Percentiles rank a stretch among this genome's conserved stretches.
Evolutionary conservation across 2,329 filamentous ascomycete genomes (phyloP).

Genomic region (Verticillium dahliae): DNA sequence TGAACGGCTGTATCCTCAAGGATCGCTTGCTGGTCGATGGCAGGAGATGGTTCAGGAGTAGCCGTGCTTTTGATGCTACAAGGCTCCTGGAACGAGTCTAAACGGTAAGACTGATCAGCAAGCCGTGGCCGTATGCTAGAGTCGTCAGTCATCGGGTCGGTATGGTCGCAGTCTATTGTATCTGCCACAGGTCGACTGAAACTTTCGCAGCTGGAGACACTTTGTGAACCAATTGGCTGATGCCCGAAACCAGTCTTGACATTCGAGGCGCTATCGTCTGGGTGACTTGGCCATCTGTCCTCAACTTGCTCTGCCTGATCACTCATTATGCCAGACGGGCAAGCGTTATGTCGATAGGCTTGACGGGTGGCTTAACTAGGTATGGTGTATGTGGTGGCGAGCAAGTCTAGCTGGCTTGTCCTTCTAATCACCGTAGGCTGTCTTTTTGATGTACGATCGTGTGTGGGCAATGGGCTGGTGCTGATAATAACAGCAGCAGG

Average conservation of each 20-base stretch:
- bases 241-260: neutral
- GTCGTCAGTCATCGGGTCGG: neutral
- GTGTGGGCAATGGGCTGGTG: too few relatives aligned
- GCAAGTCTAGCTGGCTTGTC: neutral
- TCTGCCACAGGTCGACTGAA: neutral
- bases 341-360: neutral
- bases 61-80: neutral
- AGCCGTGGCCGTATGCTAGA: neutral
- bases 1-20: neutral
- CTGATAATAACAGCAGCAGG: too few relatives aligned
- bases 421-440: too few relatives aligned
- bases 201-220: neutral
- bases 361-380: neutral
- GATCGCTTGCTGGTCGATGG: neutral
- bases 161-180: neutral
- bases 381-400: neutral
- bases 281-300: neutral
- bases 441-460: neutral
- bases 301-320: neutral
- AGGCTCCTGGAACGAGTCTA: neutral
- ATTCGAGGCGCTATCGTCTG: neutral
- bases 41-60: neutral
- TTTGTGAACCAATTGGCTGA: neutral
- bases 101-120: neutral
- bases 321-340: neutral